These are phyloP conservation scores for Ceratonia siliqua DNA, from an alignment of 306 rosid genomes.

Conservation along the genomic window DNA sequence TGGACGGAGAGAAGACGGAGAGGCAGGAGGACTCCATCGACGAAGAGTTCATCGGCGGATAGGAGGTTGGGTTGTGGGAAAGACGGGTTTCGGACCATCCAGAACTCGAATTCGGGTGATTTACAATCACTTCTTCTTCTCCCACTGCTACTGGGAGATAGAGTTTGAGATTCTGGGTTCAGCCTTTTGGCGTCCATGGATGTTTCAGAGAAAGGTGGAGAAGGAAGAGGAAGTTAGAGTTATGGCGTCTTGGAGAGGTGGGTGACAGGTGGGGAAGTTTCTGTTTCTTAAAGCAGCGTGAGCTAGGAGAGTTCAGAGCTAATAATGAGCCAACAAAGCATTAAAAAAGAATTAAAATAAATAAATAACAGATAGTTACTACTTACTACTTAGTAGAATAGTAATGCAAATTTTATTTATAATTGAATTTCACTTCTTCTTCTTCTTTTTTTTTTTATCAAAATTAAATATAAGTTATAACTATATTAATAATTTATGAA, in stretches of 20 bases:
- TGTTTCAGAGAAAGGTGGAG: not conserved
- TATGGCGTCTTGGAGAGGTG: conserved; percentile 10
- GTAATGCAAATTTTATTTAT: too few relatives aligned
- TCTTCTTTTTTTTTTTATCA: too few relatives aligned
- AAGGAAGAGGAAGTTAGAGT: not conserved
- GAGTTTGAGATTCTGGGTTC: conserved; percentile 33
- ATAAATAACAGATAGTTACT: too few relatives aligned
- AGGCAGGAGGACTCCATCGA: conserved; percentile 81
- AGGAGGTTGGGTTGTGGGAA: conserved; percentile 70
- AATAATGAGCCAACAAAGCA: conserved; percentile 39
- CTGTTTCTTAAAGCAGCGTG: conserved; percentile 9
- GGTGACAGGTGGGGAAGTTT: conserved; percentile 26
- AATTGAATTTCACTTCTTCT: too few relatives aligned
- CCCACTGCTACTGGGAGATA: too few relatives aligned
- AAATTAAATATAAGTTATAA: too few relatives aligned
- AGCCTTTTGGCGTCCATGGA: conserved; percentile 48
- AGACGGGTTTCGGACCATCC: conserved; percentile 91
- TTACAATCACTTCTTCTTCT: conserved; percentile 43
- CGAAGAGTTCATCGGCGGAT: conserved; percentile 92
- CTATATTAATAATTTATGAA: too few relatives aligned
- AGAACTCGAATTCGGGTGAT: conserved; percentile 97
- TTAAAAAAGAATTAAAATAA: conserved; percentile 31
- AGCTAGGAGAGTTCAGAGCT: not conserved
- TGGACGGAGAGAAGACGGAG: conserved; percentile 56
- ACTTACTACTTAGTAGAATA: too few relatives aligned